These are phyloP conservation scores for Capronia americana DNA, from an alignment of 2,329 filamentous ascomycete species.

Conservation along the genomic window DNA sequence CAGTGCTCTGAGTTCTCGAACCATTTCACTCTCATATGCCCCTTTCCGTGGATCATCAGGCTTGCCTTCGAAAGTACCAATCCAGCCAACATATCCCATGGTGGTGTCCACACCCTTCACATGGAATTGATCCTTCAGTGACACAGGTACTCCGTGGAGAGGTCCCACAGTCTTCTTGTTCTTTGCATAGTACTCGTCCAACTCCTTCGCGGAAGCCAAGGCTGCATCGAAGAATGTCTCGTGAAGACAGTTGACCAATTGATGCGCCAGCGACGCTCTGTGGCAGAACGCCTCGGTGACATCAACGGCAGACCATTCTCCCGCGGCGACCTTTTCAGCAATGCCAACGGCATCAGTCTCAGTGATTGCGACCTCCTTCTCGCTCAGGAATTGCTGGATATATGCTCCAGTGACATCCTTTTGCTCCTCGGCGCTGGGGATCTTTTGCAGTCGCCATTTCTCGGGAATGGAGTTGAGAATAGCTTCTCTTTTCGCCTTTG, in stretches of 20 bases:
- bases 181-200: constrained; percentile 56
- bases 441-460: constrained; percentile 60
- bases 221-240: constrained; percentile 63
- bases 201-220: constrained; percentile 54
- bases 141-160: constrained; percentile 68
- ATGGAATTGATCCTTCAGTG: constrained; percentile 58
- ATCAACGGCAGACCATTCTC: constrained; percentile 63
- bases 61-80: constrained; percentile 65
- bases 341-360: constrained; percentile 65
- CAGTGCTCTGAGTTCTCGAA: constrained; percentile 58
- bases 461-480: constrained; percentile 62
- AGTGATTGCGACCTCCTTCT: constrained; percentile 65
- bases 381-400: constrained; percentile 61
- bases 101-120: constrained; percentile 59
- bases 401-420: constrained; percentile 63
- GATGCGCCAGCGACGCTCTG: constrained; percentile 63
- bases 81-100: constrained; percentile 71
- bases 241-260: constrained; percentile 61
- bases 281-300: constrained; percentile 65
- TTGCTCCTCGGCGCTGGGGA: constrained; percentile 59
- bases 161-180: constrained; percentile 60
- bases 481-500: constrained; percentile 60
- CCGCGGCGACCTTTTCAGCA: constrained; percentile 59
- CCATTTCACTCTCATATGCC: constrained; percentile 64
- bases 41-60: constrained; percentile 58